phyloP scores from a whole-genome alignment of 768 basidiomycete genomes.

The Serendipita indica region DNA sequence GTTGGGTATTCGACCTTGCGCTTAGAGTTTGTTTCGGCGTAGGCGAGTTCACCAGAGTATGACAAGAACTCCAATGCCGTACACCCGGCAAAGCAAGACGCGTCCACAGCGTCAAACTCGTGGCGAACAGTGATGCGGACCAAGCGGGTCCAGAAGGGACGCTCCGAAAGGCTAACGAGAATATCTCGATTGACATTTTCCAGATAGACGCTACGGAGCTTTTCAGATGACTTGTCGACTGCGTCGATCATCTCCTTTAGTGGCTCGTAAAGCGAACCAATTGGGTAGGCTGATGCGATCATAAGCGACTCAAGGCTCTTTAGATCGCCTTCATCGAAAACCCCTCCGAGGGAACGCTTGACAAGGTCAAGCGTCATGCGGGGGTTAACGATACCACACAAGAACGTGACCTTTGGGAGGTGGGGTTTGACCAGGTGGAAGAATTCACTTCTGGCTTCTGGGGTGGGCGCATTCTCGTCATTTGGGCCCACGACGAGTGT shows the following conservation, averaged over 20 bases:
- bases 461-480: background rate
- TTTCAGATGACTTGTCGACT: background rate
- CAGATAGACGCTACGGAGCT: background rate
- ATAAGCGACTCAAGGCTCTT: background rate
- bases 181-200: slow-evolving; percentile 2
- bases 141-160: background rate
- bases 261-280: background rate
- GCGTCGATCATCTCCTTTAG: background rate
- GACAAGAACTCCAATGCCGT: background rate
- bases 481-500: slow-evolving; percentile 6
- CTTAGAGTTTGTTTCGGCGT: background rate
- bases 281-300: background rate
- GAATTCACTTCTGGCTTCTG: background rate
- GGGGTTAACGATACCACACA: slow-evolving; percentile 6
- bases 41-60: background rate
- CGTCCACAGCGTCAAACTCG: slow-evolving; percentile 1
- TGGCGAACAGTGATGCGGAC: background rate
- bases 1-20: background rate
- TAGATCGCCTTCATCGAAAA: background rate
- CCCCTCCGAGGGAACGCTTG: background rate
- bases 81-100: background rate
- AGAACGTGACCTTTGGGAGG: background rate
- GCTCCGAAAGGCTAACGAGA: background rate
- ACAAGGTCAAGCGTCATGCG: background rate
- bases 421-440: background rate